Evolutionary conservation across 257 asterid genomes (phyloP).

Genomic region (Solanum pennellii): DNA sequence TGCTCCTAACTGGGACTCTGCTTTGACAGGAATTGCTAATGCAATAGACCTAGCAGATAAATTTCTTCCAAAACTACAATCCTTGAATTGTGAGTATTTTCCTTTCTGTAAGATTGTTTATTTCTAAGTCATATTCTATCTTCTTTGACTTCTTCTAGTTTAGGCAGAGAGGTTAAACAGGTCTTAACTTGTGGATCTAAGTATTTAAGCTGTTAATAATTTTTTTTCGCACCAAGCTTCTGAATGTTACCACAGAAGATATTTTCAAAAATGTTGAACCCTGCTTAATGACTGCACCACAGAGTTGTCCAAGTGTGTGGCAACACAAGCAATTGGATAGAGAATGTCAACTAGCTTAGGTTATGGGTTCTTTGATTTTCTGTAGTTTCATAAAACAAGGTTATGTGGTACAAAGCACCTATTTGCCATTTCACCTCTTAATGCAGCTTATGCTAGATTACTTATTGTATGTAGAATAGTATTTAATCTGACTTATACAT

Average conservation of each 20-base stretch:
- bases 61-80: constrained; percentile 85
- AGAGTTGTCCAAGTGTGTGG: not conserved
- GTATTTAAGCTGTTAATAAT: not conserved
- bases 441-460: not conserved
- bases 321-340: not conserved
- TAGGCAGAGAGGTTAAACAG: not conserved
- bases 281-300: not conserved
- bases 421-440: not conserved
- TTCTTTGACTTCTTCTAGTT: not conserved
- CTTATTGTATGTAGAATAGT: not conserved
- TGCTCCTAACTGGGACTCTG: constrained; percentile 8
- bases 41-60: constrained; percentile 95
- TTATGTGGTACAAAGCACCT: not conserved
- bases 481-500: not conserved
- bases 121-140: not conserved
- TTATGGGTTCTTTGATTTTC: not conserved
- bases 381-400: not conserved
- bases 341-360: not conserved
- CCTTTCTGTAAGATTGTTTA: not conserved
- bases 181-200: not conserved
- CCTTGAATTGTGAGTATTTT: constrained; percentile 68
- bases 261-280: not conserved
- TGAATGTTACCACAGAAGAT: not conserved
- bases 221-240: not conserved
- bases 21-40: constrained; percentile 79